Conservation (phyloP, 2,329 filamentous ascomycete species). For the Stromatinia cepivora region DNA sequence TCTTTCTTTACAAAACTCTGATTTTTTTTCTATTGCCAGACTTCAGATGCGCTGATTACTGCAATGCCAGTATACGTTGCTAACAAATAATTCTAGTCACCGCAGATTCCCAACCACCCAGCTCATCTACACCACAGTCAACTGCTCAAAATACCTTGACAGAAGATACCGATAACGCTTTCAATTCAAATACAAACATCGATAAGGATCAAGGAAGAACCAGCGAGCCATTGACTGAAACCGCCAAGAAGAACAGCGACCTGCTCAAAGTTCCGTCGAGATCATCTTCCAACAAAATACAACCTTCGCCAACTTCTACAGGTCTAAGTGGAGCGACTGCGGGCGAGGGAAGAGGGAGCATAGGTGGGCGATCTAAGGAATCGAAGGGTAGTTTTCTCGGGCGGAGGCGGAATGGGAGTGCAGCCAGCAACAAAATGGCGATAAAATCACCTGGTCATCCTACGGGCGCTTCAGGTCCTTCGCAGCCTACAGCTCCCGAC, state of each 20-base stretch:
- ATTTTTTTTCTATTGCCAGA: slow-evolving; percentile 3
- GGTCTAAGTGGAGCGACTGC: slow-evolving; percentile 61
- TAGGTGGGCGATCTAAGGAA: slow-evolving; percentile 64
- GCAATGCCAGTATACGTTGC: slow-evolving; percentile 24
- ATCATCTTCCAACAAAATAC: slow-evolving; percentile 61
- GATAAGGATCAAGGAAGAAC: slow-evolving; percentile 35
- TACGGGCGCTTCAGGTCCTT: slow-evolving; percentile 43
- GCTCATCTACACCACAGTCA: slow-evolving; percentile 37
- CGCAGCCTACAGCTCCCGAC: slow-evolving; percentile 39
- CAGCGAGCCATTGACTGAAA: slow-evolving; percentile 34
- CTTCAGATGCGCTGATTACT: slow-evolving; percentile 8
- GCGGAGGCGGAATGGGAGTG: slow-evolving; percentile 65
- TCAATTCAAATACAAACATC: slow-evolving; percentile 33
- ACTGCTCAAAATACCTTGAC: slow-evolving; percentile 39
- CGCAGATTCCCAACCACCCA: slow-evolving; percentile 37
- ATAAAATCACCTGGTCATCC: slow-evolving; percentile 47
- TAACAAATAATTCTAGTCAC: slow-evolving; percentile 35
- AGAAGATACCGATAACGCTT: slow-evolving; percentile 38
- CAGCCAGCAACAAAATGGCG: slow-evolving; percentile 62
- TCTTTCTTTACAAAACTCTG: background rate
- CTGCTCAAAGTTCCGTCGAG: slow-evolving; percentile 61
- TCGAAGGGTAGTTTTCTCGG: slow-evolving; percentile 65
- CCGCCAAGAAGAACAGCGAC: slow-evolving; percentile 48
- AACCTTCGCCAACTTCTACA: slow-evolving; percentile 59
- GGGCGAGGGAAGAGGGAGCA: slow-evolving; percentile 61